phyloP scores from a whole-genome alignment of 2,329 filamentous ascomycete genomes.

The Chrysoporthe puriensis region DNA sequence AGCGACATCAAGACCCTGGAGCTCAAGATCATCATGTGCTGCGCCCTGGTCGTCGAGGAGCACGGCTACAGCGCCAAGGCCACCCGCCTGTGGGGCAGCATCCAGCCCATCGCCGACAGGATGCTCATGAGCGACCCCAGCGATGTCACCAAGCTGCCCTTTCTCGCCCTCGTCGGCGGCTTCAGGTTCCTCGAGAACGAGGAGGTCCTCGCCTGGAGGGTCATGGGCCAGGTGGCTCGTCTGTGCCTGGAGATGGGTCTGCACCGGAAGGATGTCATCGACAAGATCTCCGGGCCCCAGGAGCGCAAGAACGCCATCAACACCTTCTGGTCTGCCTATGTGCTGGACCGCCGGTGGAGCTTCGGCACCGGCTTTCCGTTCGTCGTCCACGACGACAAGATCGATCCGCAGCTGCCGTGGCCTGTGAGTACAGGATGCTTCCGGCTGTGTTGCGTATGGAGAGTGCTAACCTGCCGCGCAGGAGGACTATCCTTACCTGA shows the following conservation, averaged over 20 bases:
- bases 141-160: slow-evolving; percentile 51
- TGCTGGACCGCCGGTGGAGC: slow-evolving; percentile 84
- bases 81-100: slow-evolving; percentile 73
- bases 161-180: slow-evolving; percentile 57
- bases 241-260: slow-evolving; percentile 81
- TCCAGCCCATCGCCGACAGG: slow-evolving; percentile 71
- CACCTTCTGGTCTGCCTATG: slow-evolving; percentile 86
- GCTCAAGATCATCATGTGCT: slow-evolving; percentile 83
- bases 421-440: slow-evolving; percentile 62
- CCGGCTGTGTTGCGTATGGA: background rate
- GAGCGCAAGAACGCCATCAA: slow-evolving; percentile 70
- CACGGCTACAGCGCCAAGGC: slow-evolving; percentile 79
- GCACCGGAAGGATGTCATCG: slow-evolving; percentile 76
- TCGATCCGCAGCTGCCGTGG: slow-evolving; percentile 77
- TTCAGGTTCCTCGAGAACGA: slow-evolving; percentile 88
- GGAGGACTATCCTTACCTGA: slow-evolving; percentile 70
- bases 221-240: slow-evolving; percentile 81
- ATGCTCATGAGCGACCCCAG: slow-evolving; percentile 60
- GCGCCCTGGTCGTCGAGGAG: slow-evolving; percentile 75
- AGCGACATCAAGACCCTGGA: slow-evolving; percentile 63
- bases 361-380: slow-evolving; percentile 89
- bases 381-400: slow-evolving; percentile 81
- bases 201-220: slow-evolving; percentile 82
- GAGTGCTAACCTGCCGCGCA: slow-evolving; percentile 34
- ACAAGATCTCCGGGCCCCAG: slow-evolving; percentile 68